Evolutionary conservation across 768 basidiomycete genomes (phyloP).

Genomic region (Tricholomella constricta): DNA sequence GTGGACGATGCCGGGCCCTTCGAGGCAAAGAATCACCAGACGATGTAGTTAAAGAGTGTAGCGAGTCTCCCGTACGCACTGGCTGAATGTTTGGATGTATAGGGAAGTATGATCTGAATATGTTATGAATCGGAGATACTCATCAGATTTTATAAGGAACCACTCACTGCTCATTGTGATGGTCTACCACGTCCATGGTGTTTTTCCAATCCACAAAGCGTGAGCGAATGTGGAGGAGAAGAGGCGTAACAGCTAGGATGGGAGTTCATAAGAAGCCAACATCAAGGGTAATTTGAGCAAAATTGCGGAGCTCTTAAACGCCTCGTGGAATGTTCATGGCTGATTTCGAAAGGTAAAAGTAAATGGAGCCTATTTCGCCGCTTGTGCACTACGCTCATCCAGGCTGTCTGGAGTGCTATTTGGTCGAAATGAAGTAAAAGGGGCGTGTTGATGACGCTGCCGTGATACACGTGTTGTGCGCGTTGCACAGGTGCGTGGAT

Average conservation of each 20-base stretch:
- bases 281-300: not conserved
- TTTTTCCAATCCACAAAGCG: not conserved
- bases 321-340: slow-evolving; percentile 17
- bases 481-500: slow-evolving; percentile 7
- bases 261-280: not conserved
- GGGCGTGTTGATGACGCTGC: slow-evolving; percentile 8
- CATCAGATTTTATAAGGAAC: not conserved
- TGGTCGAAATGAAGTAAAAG: not conserved
- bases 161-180: slow-evolving; percentile 2
- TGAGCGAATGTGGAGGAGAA: not conserved
- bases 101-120: slow-evolving; percentile 12
- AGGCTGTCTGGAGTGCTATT: not conserved
- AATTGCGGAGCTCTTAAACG: slow-evolving; percentile 4
- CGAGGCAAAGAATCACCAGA: not conserved
- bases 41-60: not conserved
- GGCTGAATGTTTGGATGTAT: slow-evolving; percentile 8
- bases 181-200: not conserved
- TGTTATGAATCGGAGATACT: not conserved
- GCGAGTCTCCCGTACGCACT: not conserved
- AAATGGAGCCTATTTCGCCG: not conserved
- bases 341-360: not conserved
- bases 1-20: slow-evolving; percentile 3
- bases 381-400: not conserved
- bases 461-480: slow-evolving; percentile 15
- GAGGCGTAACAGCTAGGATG: not conserved